Evolutionary conservation across 2,329 filamentous ascomycete genomes (phyloP), one percentile per base, ranked within the genome.

Genomic region (Cladosporium sp.): DNA sequence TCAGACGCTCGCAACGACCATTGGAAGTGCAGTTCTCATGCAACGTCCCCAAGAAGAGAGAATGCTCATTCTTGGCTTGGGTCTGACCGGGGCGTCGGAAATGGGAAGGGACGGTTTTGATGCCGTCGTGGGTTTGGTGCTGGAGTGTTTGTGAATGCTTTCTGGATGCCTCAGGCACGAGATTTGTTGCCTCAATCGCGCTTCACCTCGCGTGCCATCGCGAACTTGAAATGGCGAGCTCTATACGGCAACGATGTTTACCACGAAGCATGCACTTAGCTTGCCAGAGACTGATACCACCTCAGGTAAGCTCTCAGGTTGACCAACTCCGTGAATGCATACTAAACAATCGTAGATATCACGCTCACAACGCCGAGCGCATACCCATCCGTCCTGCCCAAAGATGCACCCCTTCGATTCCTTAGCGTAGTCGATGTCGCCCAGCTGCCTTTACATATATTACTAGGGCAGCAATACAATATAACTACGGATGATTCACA

Each of bases 1-100:
- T 1, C 91, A 96, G 67, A 80, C 96, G 1, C 86, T 95, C 63
- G 91, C 91, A 2, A 88, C 88, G 38, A 92, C 96, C 63, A 85
- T 97, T 58, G 93, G 86, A 4, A 95, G 85, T 62, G 81, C 86
- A 34, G 80, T 99, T 53, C 78, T 84, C 15, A 81, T 85, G 53
- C 84, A 84, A 56, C 78, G 87, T 47, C 83, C 89, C 5, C 71
- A 74, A 39, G 83, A 86, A 64, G 75, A 73, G 55, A 70, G 83
- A 37, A 70, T 79, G 56, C 68, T 86, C 12, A 76, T 86, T 18
- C 61, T 86, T 29, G 81, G 80, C 0, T 63, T 83, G 55, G 81
- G 81, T 0, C 63, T 84, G 32, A 72, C 78, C 40, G 74, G 72
- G 1, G 57, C 51, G 12, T 52, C 47, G 7, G 54, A 51, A 37